Evolutionary conservation across 495 filamentous ascomycete species (phyloP), one percentile per base, ranked within the genome.

Genomic region (Physcia stellaris): DNA sequence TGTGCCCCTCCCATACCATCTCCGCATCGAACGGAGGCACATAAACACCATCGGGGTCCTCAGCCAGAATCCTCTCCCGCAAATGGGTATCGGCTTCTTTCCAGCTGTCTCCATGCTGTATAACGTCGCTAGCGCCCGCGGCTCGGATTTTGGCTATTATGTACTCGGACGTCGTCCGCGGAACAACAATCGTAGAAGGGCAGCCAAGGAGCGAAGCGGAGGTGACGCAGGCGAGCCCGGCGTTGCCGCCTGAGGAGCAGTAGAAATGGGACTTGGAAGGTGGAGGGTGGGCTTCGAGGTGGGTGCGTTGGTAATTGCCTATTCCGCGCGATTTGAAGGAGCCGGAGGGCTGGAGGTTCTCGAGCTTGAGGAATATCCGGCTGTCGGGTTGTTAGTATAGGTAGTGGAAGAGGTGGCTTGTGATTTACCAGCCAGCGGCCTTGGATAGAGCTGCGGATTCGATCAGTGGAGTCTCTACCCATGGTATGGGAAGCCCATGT

Each of bases 241-340:
- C 88, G 56, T 95, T 95, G 41, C 88, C 88, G 44, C 83, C 90
- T 21, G 74, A 80, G 34, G 78, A 84, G 59, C 73, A 83, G 66
- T 83, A 94, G 74, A 95, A 93, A 58, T 88, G 85, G 4, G 77
- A 59, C 16, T 54, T 45, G 15, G 51, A 48, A 38, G 53, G 54
- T 32, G 42, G 32, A 36, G 57, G 50, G 34, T 59, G 59, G 12
- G 60, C 60, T 55, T 43, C 59, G 42, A 78, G 64, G 42, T 71
- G 59, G 11, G 61, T 65, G 31, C 78, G 71, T 60, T 88, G 77
- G 52, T 86, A 71, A 57, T 83, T 73, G 45, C 86, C 88, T 45
- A 95, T 75, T 13, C 83, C 88, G 52, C 76, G 78, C 22, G 86
- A 93, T 59, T 95, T 98, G 77, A 95, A 98, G 7, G 86, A 92